phyloP scores from a whole-genome alignment of 805 yeast species.

The Scheffersomyces amazonensis region DNA sequence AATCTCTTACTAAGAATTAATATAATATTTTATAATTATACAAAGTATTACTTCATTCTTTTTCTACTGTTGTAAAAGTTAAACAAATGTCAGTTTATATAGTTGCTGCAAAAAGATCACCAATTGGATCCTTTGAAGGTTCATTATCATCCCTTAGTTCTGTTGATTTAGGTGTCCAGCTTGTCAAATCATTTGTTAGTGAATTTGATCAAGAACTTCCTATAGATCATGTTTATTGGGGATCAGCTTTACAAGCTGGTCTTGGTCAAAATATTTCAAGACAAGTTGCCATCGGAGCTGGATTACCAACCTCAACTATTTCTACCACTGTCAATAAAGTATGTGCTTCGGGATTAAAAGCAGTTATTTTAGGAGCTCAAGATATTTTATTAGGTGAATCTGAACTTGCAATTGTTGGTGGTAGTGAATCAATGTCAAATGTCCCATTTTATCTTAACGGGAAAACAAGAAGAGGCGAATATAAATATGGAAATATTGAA shows the following conservation, averaged over 20 bases:
- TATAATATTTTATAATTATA: no score
- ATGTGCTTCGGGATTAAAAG: background rate
- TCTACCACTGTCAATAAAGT: background rate
- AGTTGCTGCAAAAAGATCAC: constrained; percentile 1
- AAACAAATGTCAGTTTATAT: constrained; percentile 1
- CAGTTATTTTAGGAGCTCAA: background rate
- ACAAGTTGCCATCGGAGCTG: background rate
- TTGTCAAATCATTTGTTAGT: background rate
- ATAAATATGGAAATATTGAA: constrained; percentile 81
- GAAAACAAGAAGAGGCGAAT: constrained; percentile 79
- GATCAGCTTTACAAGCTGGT: background rate
- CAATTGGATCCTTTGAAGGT: background rate
- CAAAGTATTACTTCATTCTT: no score
- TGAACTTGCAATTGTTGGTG: constrained; percentile 85
- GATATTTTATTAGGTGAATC: constrained; percentile 65
- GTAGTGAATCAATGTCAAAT: constrained; percentile 92
- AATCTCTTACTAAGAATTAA: no score
- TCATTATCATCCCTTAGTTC: background rate
- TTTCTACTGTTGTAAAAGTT: no score
- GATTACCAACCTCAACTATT: background rate
- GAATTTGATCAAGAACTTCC: background rate
- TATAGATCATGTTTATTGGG: background rate
- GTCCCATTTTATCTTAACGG: constrained; percentile 73
- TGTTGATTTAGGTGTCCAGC: background rate
- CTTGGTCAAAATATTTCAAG: background rate